Conservation (phyloP, 2,329 filamentous ascomycete genomes). For the Colletotrichum sp. region DNA sequence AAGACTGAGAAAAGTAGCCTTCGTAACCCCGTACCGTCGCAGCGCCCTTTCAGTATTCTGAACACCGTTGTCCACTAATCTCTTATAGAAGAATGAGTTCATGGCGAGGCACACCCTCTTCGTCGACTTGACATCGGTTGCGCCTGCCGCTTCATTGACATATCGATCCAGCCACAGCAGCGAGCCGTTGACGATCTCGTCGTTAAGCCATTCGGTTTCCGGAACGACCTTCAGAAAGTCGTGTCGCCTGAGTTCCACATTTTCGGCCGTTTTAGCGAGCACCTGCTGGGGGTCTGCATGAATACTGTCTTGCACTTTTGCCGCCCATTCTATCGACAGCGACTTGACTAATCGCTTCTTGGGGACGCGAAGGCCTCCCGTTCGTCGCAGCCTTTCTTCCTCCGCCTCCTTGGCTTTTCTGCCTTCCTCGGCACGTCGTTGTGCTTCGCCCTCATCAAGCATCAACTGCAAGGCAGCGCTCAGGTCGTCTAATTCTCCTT, state of each 20-base stretch:
- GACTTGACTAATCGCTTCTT: not conserved
- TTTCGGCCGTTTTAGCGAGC: conserved; percentile 14
- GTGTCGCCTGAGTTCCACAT: conserved; percentile 39
- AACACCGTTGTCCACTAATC: conserved; percentile 53
- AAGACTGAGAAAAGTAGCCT: conserved; percentile 67
- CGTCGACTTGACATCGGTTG: conserved; percentile 39
- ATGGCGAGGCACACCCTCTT: conserved; percentile 67
- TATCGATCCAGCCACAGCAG: conserved; percentile 65
- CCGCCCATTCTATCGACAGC: conserved; percentile 4
- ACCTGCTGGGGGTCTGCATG: not conserved
- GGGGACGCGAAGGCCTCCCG: conserved; percentile 19
- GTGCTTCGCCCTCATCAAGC: conserved; percentile 14
- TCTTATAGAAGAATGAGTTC: conserved; percentile 70
- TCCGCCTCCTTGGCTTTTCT: not conserved
- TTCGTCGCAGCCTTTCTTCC: conserved; percentile 8
- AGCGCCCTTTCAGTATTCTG: conserved; percentile 58
- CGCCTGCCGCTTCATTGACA: conserved; percentile 62
- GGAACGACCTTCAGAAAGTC: conserved; percentile 70
- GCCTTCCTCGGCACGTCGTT: conserved; percentile 12
- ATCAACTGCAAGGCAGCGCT: conserved; percentile 12
- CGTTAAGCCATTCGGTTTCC: conserved; percentile 72
- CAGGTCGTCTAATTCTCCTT: conserved; percentile 20
- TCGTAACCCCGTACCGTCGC: conserved; percentile 60
- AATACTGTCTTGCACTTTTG: not conserved
- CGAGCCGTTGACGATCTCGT: conserved; percentile 75